phyloP scores from a whole-genome alignment of 352 stramenopile species.

The Globisporangium ultimum region DNA sequence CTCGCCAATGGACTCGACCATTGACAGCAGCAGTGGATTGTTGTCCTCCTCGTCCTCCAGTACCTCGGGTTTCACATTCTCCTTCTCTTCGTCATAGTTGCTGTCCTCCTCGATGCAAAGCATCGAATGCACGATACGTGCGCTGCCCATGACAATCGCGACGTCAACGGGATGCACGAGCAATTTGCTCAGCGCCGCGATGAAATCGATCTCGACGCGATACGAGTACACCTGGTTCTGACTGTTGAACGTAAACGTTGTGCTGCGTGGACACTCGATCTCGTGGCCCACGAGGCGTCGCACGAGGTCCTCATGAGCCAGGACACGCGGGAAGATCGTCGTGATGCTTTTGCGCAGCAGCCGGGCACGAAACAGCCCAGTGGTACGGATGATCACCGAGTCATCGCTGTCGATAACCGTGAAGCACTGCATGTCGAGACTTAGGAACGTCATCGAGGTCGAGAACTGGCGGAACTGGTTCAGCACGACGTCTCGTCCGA shows the following conservation, averaged over 20 bases:
- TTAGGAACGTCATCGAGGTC: conserved; percentile 15
- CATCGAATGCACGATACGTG: no score
- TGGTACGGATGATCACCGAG: conserved; percentile 15
- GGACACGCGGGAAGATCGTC: conserved; percentile 17
- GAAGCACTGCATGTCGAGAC: conserved; percentile 16
- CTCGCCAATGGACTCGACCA: no score
- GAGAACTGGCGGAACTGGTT: conserved; percentile 23
- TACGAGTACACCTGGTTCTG: not conserved
- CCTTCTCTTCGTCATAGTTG: no score
- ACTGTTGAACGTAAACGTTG: conserved; percentile 19
- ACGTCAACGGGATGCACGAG: no score
- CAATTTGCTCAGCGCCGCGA: no score
- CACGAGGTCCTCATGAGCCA: conserved; percentile 12
- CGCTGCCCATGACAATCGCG: no score
- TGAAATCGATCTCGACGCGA: no score
- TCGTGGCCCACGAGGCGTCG: conserved; percentile 14
- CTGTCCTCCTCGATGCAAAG: no score
- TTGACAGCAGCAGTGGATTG: no score
- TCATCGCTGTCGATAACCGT: conserved; percentile 14
- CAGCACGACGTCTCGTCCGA: conserved; percentile 18
- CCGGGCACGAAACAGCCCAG: conserved; percentile 12
- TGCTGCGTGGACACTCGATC: conserved; percentile 2
- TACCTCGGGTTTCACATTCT: no score
- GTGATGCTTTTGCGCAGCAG: conserved; percentile 21
- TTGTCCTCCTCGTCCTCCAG: no score